A percentile compares a stretch with the other conserved stretches of the same genome.
Conservation (phyloP, 441 rosid genomes). For the Dalechampia spathulata region DNA sequence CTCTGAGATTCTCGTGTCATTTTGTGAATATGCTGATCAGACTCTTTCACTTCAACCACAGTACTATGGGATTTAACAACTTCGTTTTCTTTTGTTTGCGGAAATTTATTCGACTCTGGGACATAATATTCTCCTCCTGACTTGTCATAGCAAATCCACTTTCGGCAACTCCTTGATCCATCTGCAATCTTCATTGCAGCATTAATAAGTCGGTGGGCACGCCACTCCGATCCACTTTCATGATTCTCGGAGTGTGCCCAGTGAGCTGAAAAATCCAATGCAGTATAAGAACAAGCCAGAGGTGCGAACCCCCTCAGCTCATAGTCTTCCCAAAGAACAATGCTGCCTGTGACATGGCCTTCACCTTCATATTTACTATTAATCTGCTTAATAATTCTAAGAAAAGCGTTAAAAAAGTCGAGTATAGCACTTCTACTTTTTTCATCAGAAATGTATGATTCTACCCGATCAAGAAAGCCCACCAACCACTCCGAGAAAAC, state of each 20-base stretch:
- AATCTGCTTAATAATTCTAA: constrained; percentile 38
- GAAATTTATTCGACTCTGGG: constrained; percentile 14
- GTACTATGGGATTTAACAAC: constrained; percentile 3
- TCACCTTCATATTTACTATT: constrained; percentile 19
- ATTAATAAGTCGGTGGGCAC: constrained; percentile 42
- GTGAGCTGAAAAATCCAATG: constrained; percentile 53
- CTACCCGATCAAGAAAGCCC: constrained; percentile 34
- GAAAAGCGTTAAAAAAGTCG: constrained; percentile 49
- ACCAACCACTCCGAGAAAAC: constrained; percentile 71
- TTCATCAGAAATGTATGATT: constrained; percentile 32
- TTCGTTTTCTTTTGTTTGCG: constrained; percentile 17
- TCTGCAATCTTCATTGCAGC: constrained; percentile 57
- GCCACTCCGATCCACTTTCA: constrained; percentile 37
- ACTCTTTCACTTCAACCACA: constrained; percentile 17
- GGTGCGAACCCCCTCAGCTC: constrained; percentile 78
- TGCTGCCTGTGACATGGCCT: constrained; percentile 17
- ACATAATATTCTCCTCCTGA: constrained; percentile 25
- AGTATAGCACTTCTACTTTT: constrained; percentile 41
- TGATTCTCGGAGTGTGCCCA: constrained; percentile 29
- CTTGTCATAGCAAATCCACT: constrained; percentile 51
- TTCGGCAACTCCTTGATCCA: constrained; percentile 32
- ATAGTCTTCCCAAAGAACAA: constrained; percentile 85
- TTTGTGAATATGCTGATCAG: constrained; percentile 7
- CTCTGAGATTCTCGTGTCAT: constrained; percentile 19
- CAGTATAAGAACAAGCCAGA: constrained; percentile 30